Percentiles rank a stretch among this genome's conserved stretches.
These are phyloP conservation scores for Saxispiralis lemnorum DNA, from an alignment of 495 filamentous ascomycete genomes.

Conservation along the genomic window DNA sequence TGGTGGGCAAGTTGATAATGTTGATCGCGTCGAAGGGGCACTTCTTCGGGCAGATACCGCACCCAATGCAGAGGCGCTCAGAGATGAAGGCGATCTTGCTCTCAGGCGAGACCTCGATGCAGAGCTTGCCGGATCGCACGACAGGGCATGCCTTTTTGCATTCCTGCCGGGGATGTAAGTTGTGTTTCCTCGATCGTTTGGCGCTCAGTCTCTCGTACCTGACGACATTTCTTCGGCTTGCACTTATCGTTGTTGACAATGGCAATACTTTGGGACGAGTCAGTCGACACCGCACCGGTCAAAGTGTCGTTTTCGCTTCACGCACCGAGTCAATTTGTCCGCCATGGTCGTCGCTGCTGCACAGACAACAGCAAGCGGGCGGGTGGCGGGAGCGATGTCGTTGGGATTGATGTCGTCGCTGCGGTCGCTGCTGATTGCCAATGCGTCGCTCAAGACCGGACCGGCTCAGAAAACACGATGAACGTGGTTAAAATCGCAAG, in stretches of 20 bases:
- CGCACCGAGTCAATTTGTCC: slow-evolving; percentile 51
- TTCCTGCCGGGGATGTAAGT: slow-evolving; percentile 59
- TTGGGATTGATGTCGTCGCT: background rate
- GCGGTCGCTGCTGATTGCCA: too few relatives aligned
- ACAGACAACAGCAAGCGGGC: too few relatives aligned
- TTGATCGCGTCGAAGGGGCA: slow-evolving; percentile 98
- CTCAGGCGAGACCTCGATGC: slow-evolving; percentile 76
- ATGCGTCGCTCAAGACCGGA: too few relatives aligned
- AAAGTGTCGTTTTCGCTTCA: slow-evolving; percentile 22
- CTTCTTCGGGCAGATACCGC: slow-evolving; percentile 98
- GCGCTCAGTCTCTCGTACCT: slow-evolving; percentile 2
- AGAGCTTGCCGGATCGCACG: slow-evolving; percentile 90
- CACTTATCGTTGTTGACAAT: slow-evolving; percentile 91
- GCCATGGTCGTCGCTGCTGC: slow-evolving; percentile 37
- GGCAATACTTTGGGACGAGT: slow-evolving; percentile 50
- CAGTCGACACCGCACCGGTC: background rate
- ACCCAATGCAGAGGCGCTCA: slow-evolving; percentile 86
- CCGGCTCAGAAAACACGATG: too few relatives aligned
- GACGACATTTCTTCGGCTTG: slow-evolving; percentile 11
- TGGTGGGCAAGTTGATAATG: slow-evolving; percentile 98
- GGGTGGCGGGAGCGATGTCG: background rate
- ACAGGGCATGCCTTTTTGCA: slow-evolving; percentile 99
- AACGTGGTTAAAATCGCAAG: too few relatives aligned
- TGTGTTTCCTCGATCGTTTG: slow-evolving; percentile 1
- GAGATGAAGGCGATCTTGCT: slow-evolving; percentile 98